phyloP scores from a whole-genome alignment of 129 eudicot species.

The Pittosporum tobira region DNA sequence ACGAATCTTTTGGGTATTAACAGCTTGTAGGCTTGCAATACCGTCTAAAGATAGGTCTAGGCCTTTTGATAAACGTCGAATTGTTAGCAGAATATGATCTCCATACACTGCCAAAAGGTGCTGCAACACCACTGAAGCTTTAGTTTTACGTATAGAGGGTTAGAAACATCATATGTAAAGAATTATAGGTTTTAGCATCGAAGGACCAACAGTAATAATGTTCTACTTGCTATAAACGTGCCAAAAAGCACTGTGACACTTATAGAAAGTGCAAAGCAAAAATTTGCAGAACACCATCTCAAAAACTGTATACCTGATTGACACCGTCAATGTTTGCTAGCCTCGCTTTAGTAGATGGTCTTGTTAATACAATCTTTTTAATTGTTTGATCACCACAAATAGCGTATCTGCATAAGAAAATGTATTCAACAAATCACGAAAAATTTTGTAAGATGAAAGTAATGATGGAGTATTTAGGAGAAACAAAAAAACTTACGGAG shows the following conservation, averaged over 20 bases:
- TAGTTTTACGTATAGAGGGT: not conserved
- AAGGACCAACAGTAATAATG: not conserved
- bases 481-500: slow-evolving; percentile 69
- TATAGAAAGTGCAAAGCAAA: not conserved
- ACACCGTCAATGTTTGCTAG: slow-evolving; percentile 95
- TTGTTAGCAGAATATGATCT: slow-evolving; percentile 48
- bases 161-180: not conserved
- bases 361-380: slow-evolving; percentile 53
- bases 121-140: slow-evolving; percentile 29
- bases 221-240: not conserved
- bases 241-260: not conserved
- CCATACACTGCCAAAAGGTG: slow-evolving; percentile 62
- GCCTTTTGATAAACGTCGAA: slow-evolving; percentile 42
- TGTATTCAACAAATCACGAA: not conserved
- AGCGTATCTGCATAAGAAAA: slow-evolving; percentile 56
- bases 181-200: not conserved
- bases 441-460: not conserved
- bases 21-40: slow-evolving; percentile 31
- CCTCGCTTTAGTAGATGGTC: slow-evolving; percentile 89
- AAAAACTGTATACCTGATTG: slow-evolving; percentile 57
- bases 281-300: not conserved
- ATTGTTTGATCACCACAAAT: slow-evolving; percentile 82
- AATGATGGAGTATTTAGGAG: slow-evolving; percentile 1
- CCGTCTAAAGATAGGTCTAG: slow-evolving; percentile 59
- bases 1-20: slow-evolving; percentile 26